Base-by-base conservation (phyloP, 345 rosid species). In the Arabis alpina region DNA sequence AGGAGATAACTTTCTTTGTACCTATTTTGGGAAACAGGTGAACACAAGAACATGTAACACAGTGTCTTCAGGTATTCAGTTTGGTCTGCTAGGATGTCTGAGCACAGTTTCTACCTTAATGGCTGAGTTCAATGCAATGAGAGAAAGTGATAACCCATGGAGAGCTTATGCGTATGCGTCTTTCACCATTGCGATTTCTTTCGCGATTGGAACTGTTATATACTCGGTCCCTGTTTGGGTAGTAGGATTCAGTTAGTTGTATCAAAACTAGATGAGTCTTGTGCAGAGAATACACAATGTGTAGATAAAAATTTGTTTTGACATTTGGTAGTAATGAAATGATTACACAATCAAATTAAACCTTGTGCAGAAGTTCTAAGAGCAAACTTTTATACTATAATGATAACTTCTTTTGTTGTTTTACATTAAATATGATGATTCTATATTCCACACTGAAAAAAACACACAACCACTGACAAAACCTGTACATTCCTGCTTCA, bases 51-150 rank as follows among this genome's bases (percentile, higher is more conserved):
- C 65, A 5, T 82, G 91, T 54, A 64, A 80, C 68, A 85, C 88
- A 0, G 73, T 86, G 42, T 78, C 83, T 51, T 65, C 70, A 0
- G 85, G 94, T 32, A 76, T 91, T 70, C 91, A 93, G 72, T 76
- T 93, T 2, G 98, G 98, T 41, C 76, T 93, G 19, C 49, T 87
- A 72, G 98, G 98, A 15, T 89, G 97, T 80, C 69, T 91, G 32
- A 87, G 97, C 64, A 91, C 98, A 2, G 94, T 93, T 42, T 88
- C 98, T 2, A 93, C 98, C 4, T 83, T 93, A 70, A 85, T 91
- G 42, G 92, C 96, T 0, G 98, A 93, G 87, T 93, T 87, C 80
- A 76, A 93, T 12, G 88, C 97, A 6, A 88, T 91, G 98, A 83
- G 89, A 71, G 87, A 82, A 65, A 84, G 96, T 69, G 68, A 61